Evolutionary conservation across 1,284 basidiomycete species (phyloP), one percentile per base, ranked within the genome.

Genomic region (Afroboletus lepidellus): DNA sequence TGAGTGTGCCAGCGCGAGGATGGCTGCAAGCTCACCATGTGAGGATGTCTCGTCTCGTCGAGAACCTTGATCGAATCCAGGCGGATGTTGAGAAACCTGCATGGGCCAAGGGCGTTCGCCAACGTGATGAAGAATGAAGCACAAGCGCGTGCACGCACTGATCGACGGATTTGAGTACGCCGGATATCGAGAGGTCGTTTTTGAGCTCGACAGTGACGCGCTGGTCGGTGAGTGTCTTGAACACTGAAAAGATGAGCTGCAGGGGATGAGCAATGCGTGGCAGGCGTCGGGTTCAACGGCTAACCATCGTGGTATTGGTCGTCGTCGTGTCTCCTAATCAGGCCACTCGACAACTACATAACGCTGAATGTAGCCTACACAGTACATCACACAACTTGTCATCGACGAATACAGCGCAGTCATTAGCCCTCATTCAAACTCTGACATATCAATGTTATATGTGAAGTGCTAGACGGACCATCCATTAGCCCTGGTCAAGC

Each of bases 211-310:
- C 94, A 16, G 94, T 97, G 64, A 98, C 94, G 62, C 87, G 84
- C 69, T 98, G 95, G 72, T 97, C 95, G 4, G 96, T 98, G 46
- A 99, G 84, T 15, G 96, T 99, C 77, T 99, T 99, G 87, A 99
- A 99, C 41, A 98, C 94, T 44, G 93, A 95, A 74, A 96, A 96
- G 64, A 96, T 96, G 63, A 96, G 84, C 94, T 95, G 57, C 23
- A 25, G 33, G 34, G 12, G 34, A 57, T 63, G 56, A 65, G 55
- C 18, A 5, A 42, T 39, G 0, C 37, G 34, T 38, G 8, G 39
- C 29, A n/a, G 18, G 34, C 4, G 27, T 20, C 8, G 9, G 37
- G 41, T 9, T 13, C 25, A 27, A 38, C 27, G 23, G 12, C 69
- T 32, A 44, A 67, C 65, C 65, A 67, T 66, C 42, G 45, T 46